phyloP scores from a whole-genome alignment of 1,284 basidiomycete species.

The Rhodotorula mucilaginosa region DNA sequence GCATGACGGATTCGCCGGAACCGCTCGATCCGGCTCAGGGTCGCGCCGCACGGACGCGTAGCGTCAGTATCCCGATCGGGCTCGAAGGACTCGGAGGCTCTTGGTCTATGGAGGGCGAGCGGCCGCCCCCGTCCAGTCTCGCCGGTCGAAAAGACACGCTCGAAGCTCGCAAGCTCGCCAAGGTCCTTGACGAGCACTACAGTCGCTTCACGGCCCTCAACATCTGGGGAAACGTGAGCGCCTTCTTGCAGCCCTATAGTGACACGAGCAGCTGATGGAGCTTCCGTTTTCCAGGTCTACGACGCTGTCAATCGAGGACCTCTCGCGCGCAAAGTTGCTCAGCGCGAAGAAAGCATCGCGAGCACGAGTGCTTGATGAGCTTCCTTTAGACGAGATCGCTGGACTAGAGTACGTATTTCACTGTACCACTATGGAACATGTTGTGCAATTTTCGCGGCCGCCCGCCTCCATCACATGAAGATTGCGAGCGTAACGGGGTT shows the following conservation, averaged over 20 bases:
- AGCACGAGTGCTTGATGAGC: too few relatives aligned
- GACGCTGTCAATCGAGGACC: not conserved
- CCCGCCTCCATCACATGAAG: constrained; percentile 3
- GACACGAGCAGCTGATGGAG: not conserved
- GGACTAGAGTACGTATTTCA: too few relatives aligned
- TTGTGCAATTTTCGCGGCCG: too few relatives aligned
- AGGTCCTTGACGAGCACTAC: constrained; percentile 37
- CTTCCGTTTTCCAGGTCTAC: not conserved
- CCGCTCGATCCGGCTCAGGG: constrained; percentile 8
- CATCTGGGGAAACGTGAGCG: constrained; percentile 31
- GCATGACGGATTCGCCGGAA: constrained; percentile 26
- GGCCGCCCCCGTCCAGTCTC: constrained; percentile 75
- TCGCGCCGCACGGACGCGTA: not conserved
- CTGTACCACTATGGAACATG: too few relatives aligned
- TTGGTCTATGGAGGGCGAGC: constrained; percentile 70
- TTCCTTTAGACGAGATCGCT: too few relatives aligned
- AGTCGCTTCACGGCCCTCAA: constrained; percentile 25
- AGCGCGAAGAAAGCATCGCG: too few relatives aligned
- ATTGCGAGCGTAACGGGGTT: constrained; percentile 30
- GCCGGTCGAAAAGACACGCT: constrained; percentile 70
- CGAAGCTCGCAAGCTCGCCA: constrained; percentile 34
- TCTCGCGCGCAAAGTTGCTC: not conserved
- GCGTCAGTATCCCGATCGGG: not conserved
- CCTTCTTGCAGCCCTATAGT: not conserved
- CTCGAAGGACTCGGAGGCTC: constrained; percentile 10